Evolutionary conservation across 257 asterid species (phyloP), one percentile per base, ranked within the genome.

Genomic region (Voacanga thouarsii): DNA sequence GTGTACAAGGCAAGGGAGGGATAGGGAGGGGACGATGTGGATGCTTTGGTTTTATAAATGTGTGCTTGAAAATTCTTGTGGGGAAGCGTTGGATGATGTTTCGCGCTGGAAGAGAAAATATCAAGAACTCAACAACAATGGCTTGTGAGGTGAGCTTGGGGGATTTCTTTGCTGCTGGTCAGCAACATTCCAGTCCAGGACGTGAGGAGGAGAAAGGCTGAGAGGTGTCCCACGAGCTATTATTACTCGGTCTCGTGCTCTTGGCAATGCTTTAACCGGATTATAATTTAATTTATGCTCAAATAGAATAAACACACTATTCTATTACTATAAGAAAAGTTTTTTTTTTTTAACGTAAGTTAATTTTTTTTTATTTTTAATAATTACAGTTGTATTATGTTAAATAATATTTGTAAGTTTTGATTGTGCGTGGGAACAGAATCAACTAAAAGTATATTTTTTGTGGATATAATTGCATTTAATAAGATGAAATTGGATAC

Each of bases 61-160:
- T 63, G 79, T 49, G 79, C 18, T 49, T 76, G 44, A 67, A 64
- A 76, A 71, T 45, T 68, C 24, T 15, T 55, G 57, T 55, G 72
- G 53, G 33, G 45, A 64, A 71, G 53, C 60, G 73, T 70, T 21
- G 19, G 71, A 57, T 69, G 56, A 37, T 26, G 21, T 12, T 44
- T 53, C 15, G 21, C n/a, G 41, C 24, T 7, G 21, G 30, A n/a
- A 26, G 21, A 3, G 15, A 65, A 76, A 77, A 77, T 51, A 77
- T 77, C 69, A 51, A 68, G 21, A n/a, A 39, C 12, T 55, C 56
- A 24, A 65, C 12, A 51, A 28, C 12, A 51, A 28, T 26, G 26
- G 64, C 49, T 44, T 76, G 61, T 41, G 76, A 26, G 12, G 28
- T 71, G 63, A 16, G 51, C 53, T 30, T 15, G 4, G 49, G 44